Evolutionary conservation across 257 asterid genomes (phyloP).

Genomic region (Solanum appendiculatum): DNA sequence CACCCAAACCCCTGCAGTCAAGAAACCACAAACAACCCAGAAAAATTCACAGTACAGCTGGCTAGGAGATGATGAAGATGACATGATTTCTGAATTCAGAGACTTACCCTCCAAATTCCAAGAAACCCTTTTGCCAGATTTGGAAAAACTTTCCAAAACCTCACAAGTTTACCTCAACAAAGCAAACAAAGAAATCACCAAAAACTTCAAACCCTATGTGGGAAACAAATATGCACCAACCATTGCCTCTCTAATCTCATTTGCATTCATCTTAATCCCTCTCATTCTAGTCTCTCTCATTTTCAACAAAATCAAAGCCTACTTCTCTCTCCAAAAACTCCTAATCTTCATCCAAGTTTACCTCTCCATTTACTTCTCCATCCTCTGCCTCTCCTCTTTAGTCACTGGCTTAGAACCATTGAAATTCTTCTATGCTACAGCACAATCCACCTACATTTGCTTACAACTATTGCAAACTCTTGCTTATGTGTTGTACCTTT

Average conservation of each 20-base stretch:
- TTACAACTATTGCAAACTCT: constrained; percentile 70
- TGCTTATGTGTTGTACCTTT: constrained; percentile 68
- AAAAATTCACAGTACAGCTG: constrained; percentile 17
- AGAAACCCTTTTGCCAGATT: constrained; percentile 67
- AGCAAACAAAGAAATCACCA: constrained; percentile 75
- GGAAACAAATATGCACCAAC: constrained; percentile 81
- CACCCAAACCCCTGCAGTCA: not conserved
- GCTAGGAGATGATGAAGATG: constrained; percentile 47
- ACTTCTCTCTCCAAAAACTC: constrained; percentile 72
- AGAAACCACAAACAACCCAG: constrained; percentile 11
- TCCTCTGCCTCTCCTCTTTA: constrained; percentile 54
- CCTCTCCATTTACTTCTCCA: constrained; percentile 76
- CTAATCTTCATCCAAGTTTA: constrained; percentile 78
- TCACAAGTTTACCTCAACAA: constrained; percentile 44
- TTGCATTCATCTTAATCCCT: constrained; percentile 75
- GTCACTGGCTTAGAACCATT: constrained; percentile 80
- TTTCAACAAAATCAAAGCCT: constrained; percentile 64
- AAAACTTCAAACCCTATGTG: constrained; percentile 66
- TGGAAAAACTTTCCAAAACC: constrained; percentile 63
- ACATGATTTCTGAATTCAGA: constrained; percentile 54
- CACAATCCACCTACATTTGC: constrained; percentile 76
- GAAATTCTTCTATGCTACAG: constrained; percentile 66
- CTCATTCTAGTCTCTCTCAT: constrained; percentile 66
- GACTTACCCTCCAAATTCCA: constrained; percentile 68
- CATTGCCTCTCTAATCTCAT: constrained; percentile 49